These are phyloP conservation scores for Martensiomyces pterosporus DNA, from an alignment of 192 early-diverging fungal species.

Conservation along the genomic window DNA sequence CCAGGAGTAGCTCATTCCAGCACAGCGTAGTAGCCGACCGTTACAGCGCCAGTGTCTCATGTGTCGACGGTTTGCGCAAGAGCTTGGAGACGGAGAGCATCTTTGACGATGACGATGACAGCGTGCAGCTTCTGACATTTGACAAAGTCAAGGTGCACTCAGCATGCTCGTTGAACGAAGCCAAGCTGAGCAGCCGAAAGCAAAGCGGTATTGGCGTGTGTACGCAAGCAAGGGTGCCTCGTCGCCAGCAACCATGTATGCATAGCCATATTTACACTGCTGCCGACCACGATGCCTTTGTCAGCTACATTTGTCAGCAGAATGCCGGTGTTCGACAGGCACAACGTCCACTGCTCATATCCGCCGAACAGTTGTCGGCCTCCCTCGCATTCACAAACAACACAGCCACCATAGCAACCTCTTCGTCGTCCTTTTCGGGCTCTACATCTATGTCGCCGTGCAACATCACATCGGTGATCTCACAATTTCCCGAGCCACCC, in stretches of 20 bases:
- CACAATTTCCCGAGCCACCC: conserved; percentile 3
- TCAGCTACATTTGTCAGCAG: too few relatives aligned
- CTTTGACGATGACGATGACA: conserved; percentile 21
- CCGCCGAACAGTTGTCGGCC: conserved; percentile 9
- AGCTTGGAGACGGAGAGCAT: conserved; percentile 14
- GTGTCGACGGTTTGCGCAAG: conserved; percentile 3
- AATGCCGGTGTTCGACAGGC: too few relatives aligned
- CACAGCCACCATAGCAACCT: not conserved
- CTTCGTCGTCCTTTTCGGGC: conserved; percentile 1
- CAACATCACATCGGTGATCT: not conserved
- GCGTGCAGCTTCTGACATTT: conserved; percentile 27
- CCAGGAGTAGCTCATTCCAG: too few relatives aligned
- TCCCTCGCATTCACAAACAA: too few relatives aligned
- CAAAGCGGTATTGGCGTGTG: conserved; percentile 3
- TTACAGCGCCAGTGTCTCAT: conserved; percentile 2
- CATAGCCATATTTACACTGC: too few relatives aligned
- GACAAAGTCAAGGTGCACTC: conserved; percentile 29
- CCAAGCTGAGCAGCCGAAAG: not conserved
- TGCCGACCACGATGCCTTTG: too few relatives aligned
- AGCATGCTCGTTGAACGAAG: not conserved
- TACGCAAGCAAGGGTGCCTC: too few relatives aligned
- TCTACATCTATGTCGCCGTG: not conserved
- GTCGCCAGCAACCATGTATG: too few relatives aligned
- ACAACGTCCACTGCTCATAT: conserved; percentile 11
- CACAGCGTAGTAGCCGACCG: too few relatives aligned